Percentiles rank a stretch among this genome's conserved stretches.
Conservation (phyloP, 106 monocot species). For the Apostasia shenzhenica region DNA sequence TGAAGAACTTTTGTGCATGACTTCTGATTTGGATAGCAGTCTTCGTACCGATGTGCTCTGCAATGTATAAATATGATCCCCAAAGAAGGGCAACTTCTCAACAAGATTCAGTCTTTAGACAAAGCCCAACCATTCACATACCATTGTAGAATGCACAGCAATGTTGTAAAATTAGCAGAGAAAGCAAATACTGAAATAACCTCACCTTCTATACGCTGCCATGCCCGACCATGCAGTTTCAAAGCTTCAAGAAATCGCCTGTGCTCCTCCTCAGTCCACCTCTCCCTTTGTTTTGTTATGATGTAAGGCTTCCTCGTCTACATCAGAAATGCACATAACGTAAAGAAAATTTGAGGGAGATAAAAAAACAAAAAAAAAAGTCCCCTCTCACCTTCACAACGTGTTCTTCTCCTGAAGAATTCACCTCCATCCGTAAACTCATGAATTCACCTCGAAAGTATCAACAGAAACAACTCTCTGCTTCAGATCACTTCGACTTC, state of each 20-base stretch:
- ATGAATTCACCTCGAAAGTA: not conserved
- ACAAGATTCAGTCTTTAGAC: not conserved
- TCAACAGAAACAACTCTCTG: not conserved
- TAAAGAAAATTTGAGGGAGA: constrained; percentile 2
- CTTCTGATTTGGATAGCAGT: constrained; percentile 59
- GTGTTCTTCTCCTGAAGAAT: constrained; percentile 56
- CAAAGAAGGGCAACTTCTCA: not conserved
- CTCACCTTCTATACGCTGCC: constrained; percentile 81
- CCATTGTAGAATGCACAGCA: no score
- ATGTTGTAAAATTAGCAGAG: no score
- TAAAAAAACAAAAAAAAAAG: not conserved
- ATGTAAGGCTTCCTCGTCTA: constrained; percentile 82
- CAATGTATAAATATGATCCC: not conserved
- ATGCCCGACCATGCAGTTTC: constrained; percentile 79
- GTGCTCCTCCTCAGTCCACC: constrained; percentile 86
- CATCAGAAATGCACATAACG: not conserved
- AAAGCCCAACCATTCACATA: not conserved
- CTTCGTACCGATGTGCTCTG: constrained; percentile 66
- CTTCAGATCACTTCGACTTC: constrained; percentile 16
- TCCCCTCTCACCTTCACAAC: constrained; percentile 35
- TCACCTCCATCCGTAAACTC: constrained; percentile 32
- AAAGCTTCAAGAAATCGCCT: constrained; percentile 67
- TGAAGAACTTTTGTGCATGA: constrained; percentile 67
- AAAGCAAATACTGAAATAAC: not conserved
- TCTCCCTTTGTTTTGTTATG: constrained; percentile 87